Percentiles rank a stretch among this genome's conserved stretches.
Evolutionary conservation across 1,139 yeast genomes (phyloP).

Genomic region (Pichia sp.): DNA sequence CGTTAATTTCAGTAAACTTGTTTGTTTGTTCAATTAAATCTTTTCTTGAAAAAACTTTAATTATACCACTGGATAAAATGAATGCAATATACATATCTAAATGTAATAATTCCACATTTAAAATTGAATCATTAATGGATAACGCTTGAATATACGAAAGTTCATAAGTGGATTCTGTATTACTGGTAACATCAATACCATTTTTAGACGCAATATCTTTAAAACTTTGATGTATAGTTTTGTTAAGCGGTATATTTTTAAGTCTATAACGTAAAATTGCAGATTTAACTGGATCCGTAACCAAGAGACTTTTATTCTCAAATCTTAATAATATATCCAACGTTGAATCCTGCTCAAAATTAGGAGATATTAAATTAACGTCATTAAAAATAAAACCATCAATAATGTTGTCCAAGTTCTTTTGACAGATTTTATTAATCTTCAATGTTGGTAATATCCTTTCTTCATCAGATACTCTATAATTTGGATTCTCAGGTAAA

Average conservation of each 20-base stretch:
- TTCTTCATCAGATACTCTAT: slow-evolving; percentile 43
- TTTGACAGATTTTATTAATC: slow-evolving; percentile 18
- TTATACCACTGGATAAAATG: slow-evolving; percentile 36
- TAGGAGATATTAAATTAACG: slow-evolving; percentile 43
- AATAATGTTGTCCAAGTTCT: slow-evolving; percentile 18
- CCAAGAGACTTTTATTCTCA: slow-evolving; percentile 2
- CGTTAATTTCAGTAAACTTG: slow-evolving; percentile 12
- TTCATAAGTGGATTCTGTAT: slow-evolving; percentile 5
- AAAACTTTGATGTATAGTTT: slow-evolving; percentile 24
- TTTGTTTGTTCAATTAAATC: slow-evolving; percentile 27
- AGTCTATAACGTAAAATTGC: slow-evolving; percentile 37
- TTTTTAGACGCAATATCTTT: slow-evolving; percentile 21
- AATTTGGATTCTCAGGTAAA: slow-evolving; percentile 46
- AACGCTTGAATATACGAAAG: slow-evolving; percentile 21
- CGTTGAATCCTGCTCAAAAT: slow-evolving; percentile 25
- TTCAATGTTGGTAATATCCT: slow-evolving; percentile 26
- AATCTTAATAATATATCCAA: slow-evolving; percentile 11
- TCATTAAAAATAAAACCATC: slow-evolving; percentile 21
- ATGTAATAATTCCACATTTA: slow-evolving; percentile 21
- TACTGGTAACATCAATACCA: slow-evolving; percentile 13
- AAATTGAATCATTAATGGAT: slow-evolving; percentile 23
- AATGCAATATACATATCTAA: slow-evolving; percentile 30
- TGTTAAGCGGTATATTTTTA: slow-evolving; percentile 17
- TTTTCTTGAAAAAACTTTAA: slow-evolving; percentile 39
- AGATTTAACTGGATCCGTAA: slow-evolving; percentile 21